Base-by-base conservation (phyloP, 2,329 filamentous ascomycete species). In the Colletotrichum karsti region DNA sequence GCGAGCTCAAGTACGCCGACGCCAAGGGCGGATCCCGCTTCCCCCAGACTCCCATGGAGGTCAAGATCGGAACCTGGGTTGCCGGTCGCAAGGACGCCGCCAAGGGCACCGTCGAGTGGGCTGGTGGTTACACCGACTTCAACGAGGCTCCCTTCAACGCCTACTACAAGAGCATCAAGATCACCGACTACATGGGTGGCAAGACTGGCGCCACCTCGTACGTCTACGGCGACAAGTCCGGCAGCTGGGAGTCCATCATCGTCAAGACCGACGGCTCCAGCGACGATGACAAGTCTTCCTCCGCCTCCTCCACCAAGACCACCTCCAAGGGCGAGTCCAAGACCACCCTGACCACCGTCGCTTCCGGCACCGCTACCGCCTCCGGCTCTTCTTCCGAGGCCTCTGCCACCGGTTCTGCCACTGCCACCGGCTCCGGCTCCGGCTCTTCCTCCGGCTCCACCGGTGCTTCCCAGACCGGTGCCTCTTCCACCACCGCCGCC, bases 21-120 rank as follows among this genome's bases (percentile, higher is more conserved):
- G 91, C 90, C 58, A 77, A 87, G 74, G 81, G 82, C 56, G 89
- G 87, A 54, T 77, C 81, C 63, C 85, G 86, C 71, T 93, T 88
- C 82, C 92, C 92, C 51, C 91, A 93, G 83, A 92, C 91, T 9
- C 92, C 92, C 55, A 91, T 91, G 88, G 88, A 90, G 77, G 77
- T 93, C 74, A 91, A 90, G 79, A 79, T 93, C 50, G 92, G 92
- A 70, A 87, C 88, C 72, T 93, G 91, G 90, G 87, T 89, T 53
- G 88, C 83, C 59, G 88, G 88, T 63, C 81, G 86, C 73, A 79
- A 81, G 67, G 78, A 81, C 70, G 92, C 93, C 72, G 76, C 88
- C 37, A 78, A 87, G 66, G 93, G 93, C 68, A 96, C 93, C 35
- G 92, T 94, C 69, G 72, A 86, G 67, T 92, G 90, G 90, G 88